Evolutionary conservation across 306 rosid genomes (phyloP), one percentile per base, ranked within the genome.

Genomic region (Neltuma alba): DNA sequence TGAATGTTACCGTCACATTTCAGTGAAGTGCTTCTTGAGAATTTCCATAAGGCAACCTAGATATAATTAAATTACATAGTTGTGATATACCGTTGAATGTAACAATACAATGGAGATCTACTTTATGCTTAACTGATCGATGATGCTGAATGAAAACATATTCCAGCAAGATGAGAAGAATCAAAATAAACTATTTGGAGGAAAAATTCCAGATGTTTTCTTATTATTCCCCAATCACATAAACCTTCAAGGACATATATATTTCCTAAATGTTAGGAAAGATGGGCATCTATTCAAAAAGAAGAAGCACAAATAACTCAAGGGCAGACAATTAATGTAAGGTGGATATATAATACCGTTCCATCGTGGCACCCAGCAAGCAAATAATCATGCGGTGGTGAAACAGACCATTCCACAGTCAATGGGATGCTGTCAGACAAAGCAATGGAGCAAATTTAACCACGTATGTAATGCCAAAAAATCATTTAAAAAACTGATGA

Each of bases 291-390:
- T 16, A 63, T 63, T 44, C 70, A 77, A 40, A 45, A 1, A 45
- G 65, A 61, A 71, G 13, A 62, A 72, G 27, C 31, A 78, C 25
- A 72, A 25, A 77, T 52, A 76, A 83, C 41, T 67, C 72, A 65
- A 79, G 55, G 69, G 20, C 30, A 47, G 30, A 42, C 30, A 74
- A 57, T 45, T 52, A 61, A 76, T 5, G 50, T 5, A 68, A 12
- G 9, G 61, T 54, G 21, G 28, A 12, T 38, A 64, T 74, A 71
- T 58, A 52, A 76, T 91, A 95, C 99, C 81, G 93, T 95, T 84
- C 98, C 99, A 87, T 95, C 99, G 74, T 93, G 94, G 89, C 99
- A 95, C 79, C 99, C 98, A 61, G 89, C 98, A 58, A 93, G 86
- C 72, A 95, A 72, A 83, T 81, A 90, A 73, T 95, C 94, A 79